These are phyloP conservation scores for Thalassiosira livingstoniorum DNA, from an alignment of 352 stramenopile species.

Conservation along the genomic window DNA sequence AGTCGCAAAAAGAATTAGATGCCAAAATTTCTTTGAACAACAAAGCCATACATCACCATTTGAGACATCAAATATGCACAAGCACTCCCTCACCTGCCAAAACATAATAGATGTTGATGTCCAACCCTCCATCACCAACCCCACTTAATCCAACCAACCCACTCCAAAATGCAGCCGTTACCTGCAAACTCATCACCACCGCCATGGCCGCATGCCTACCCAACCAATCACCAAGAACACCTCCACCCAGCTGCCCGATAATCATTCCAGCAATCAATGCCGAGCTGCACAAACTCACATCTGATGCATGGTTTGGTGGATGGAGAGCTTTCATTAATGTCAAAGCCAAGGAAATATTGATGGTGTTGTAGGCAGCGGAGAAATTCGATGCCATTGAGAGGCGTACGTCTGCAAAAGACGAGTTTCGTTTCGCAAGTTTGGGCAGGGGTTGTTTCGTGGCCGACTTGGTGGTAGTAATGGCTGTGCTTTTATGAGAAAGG, in stretches of 20 bases:
- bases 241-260: slow-evolving; percentile 65
- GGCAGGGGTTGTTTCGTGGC: background rate
- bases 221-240: slow-evolving; percentile 65
- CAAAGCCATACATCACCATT: background rate
- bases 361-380: slow-evolving; percentile 83
- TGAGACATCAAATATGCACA: background rate
- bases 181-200: slow-evolving; percentile 65
- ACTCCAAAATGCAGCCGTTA: slow-evolving; percentile 58
- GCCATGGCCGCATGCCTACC: slow-evolving; percentile 66
- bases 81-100: background rate
- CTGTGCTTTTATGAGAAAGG: background rate
- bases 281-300: slow-evolving; percentile 55
- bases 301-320: slow-evolving; percentile 51
- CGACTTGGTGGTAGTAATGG: background rate
- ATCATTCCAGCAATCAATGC: slow-evolving; percentile 77
- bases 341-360: slow-evolving; percentile 81
- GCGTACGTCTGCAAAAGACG: slow-evolving; percentile 51
- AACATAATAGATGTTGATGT: slow-evolving; percentile 5
- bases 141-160: slow-evolving; percentile 35
- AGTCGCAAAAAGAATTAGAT: background rate
- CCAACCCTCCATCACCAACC: slow-evolving; percentile 3
- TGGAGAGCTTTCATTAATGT: slow-evolving; percentile 63
- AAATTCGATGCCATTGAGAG: slow-evolving; percentile 84
- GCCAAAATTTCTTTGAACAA: no score
- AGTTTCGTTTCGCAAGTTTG: slow-evolving; percentile 47